Conservation (phyloP, 2,329 filamentous ascomycete species). For the Xylariaceae sp. region DNA sequence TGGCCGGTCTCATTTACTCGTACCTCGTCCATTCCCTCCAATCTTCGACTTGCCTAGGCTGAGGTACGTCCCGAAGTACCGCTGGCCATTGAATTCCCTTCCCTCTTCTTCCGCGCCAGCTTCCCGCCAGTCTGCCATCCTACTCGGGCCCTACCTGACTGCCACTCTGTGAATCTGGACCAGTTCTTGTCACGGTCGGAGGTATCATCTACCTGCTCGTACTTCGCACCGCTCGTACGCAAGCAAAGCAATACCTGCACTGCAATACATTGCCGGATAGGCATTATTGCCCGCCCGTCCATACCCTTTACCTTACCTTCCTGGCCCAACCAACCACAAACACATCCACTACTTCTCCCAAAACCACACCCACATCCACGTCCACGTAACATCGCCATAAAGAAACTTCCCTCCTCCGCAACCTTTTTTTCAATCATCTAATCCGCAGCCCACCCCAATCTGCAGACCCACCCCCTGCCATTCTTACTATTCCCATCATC, state of each 20-base stretch:
- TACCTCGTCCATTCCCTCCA: background rate
- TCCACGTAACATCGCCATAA: constrained; percentile 6
- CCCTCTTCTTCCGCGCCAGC: background rate
- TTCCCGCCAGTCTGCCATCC: no score
- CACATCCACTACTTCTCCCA: background rate
- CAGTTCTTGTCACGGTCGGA: no score
- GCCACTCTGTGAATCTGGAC: no score
- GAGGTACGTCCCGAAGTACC: constrained; percentile 1
- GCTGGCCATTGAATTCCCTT: constrained; percentile 14
- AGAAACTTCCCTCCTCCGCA: background rate
- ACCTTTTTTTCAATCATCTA: background rate
- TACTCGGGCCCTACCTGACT: no score
- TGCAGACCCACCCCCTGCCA: no score
- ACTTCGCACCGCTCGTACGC: no score
- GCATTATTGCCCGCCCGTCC: constrained; percentile 11
- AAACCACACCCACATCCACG: constrained; percentile 2
- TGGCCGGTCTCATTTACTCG: constrained; percentile 4
- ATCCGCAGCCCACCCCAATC: background rate
- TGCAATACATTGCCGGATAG: background rate
- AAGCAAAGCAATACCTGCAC: no score
- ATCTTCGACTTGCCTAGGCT: background rate
- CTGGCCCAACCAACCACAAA: constrained; percentile 6
- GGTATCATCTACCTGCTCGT: no score
- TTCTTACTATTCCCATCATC: background rate
- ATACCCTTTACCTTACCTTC: constrained; percentile 13